Evolutionary conservation across 352 stramenopile species (phyloP), one percentile per base, ranked within the genome.

Genomic region (Phytophthora pinifolia): DNA sequence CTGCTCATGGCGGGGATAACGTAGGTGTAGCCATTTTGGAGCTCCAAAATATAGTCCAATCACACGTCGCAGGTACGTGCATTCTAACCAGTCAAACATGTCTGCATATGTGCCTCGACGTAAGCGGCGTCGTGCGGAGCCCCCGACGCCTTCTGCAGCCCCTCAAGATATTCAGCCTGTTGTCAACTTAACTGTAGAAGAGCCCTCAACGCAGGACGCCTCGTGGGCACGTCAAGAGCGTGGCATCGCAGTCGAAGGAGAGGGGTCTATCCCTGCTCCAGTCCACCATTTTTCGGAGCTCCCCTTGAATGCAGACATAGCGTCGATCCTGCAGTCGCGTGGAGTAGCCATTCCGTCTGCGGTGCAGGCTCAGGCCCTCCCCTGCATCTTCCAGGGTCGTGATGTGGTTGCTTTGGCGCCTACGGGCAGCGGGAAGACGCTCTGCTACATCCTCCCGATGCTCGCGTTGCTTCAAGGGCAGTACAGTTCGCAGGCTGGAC

Each of bases 301-400:
- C 44, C 20, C 36, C 15, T 52, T 89, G 35, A 58, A 52, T 53
- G 3, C 46, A 59, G 44, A 53, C 12, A 49, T 54, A 3, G 47
- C 67, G 38, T 59, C 46, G 30, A 54, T 63, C 31, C 60, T 88
- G 6, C 29, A 68, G 8, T 57, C 54, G 7, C 65, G 70, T 32
- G 65, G 67, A 12, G 65, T 97, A 59, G 83, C 80, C 32, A 85
- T 89, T 38, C 97, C 97, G 1, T 99, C 95, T 9, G 74, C 96
- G 6, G 96, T 99, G 47, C 97, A 99, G 72, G 98, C 98, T 83
- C 88, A 98, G 60, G 69, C 83, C n/a, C 79, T 98, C n/a, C 92
- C 94, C 6, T 70, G 74, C 17, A 62, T 97, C 6, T 57, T 94
- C 9, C 59, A 67, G 9, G 76, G 84, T n/a, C 72, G 89, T 18